These are phyloP conservation scores for Breviolum minutum DNA, from an alignment of 73 alveolate species.

Conservation along the genomic window DNA sequence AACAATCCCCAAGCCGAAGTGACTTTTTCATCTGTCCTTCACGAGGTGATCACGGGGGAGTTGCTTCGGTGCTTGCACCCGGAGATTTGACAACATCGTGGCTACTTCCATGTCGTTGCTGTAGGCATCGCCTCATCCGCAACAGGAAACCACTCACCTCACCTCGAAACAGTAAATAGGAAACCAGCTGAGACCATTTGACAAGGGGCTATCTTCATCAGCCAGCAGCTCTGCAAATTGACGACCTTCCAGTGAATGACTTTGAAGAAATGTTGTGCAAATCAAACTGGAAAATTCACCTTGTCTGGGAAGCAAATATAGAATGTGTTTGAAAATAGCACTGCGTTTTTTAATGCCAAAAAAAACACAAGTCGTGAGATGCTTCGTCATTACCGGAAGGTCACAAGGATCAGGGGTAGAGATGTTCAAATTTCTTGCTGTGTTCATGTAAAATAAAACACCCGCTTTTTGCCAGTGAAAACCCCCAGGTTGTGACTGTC, in stretches of 20 bases:
- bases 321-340: too few relatives aligned
- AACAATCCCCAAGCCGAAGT: neutral
- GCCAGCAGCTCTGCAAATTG: slow-evolving; percentile 85
- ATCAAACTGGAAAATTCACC: too few relatives aligned
- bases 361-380: too few relatives aligned
- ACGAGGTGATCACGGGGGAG: slow-evolving; percentile 40
- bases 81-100: slow-evolving; percentile 62
- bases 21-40: slow-evolving; percentile 4
- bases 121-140: slow-evolving; percentile 43
- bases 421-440: too few relatives aligned
- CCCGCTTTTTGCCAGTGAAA: too few relatives aligned
- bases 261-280: too few relatives aligned
- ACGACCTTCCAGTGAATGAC: slow-evolving; percentile 31
- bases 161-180: neutral
- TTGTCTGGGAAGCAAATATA: too few relatives aligned
- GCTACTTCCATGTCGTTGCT: slow-evolving; percentile 94
- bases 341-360: too few relatives aligned
- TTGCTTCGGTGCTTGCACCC: slow-evolving; percentile 40
- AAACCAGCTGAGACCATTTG: neutral
- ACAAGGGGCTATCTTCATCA: slow-evolving; percentile 47
- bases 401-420: too few relatives aligned
- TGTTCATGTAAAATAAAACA: too few relatives aligned
- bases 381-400: too few relatives aligned
- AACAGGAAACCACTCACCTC: neutral
- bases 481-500: too few relatives aligned